phyloP scores from a whole-genome alignment of 2,329 filamentous ascomycete genomes.

The Alternaria brassicae region DNA sequence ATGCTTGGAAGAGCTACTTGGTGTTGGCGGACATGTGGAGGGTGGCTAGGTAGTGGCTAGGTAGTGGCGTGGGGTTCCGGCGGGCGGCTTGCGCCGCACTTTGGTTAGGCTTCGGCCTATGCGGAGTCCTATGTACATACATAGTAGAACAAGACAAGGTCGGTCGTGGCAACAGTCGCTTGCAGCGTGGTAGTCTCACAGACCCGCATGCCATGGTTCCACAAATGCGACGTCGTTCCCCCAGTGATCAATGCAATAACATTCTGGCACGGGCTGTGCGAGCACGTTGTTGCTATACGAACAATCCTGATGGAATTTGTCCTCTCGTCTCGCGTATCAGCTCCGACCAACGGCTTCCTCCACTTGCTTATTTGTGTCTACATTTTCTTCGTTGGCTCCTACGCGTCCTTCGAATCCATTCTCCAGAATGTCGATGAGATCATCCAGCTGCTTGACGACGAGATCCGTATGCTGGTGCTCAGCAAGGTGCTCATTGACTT shows the following conservation, averaged over 20 bases:
- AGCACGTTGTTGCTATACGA: not conserved
- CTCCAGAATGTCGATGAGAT: constrained; percentile 77
- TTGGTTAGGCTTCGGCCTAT: too few species aligned
- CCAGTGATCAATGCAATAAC: not conserved
- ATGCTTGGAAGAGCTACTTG: constrained; percentile 1
- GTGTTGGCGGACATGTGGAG: not conserved
- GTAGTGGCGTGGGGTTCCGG: not conserved
- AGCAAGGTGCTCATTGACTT: constrained; percentile 75
- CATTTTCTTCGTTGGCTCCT: constrained; percentile 34
- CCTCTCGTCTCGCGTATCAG: not conserved
- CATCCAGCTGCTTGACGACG: constrained; percentile 72
- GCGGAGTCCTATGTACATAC: too few species aligned
- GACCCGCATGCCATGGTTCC: not conserved
- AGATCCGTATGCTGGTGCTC: constrained; percentile 79
- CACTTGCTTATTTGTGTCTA: constrained; percentile 35
- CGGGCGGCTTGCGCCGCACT: not conserved
- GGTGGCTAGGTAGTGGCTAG: too few species aligned
- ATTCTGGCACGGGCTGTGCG: not conserved
- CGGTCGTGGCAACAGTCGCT: too few species aligned
- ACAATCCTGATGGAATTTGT: not conserved
- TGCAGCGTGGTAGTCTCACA: not conserved
- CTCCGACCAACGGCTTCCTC: constrained; percentile 18
- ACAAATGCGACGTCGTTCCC: not conserved
- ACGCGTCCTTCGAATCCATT: constrained; percentile 69
- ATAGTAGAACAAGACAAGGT: too few species aligned